Evolutionary conservation across 1,284 basidiomycete species (phyloP).

Genomic region (Retiboletus fuscus): DNA sequence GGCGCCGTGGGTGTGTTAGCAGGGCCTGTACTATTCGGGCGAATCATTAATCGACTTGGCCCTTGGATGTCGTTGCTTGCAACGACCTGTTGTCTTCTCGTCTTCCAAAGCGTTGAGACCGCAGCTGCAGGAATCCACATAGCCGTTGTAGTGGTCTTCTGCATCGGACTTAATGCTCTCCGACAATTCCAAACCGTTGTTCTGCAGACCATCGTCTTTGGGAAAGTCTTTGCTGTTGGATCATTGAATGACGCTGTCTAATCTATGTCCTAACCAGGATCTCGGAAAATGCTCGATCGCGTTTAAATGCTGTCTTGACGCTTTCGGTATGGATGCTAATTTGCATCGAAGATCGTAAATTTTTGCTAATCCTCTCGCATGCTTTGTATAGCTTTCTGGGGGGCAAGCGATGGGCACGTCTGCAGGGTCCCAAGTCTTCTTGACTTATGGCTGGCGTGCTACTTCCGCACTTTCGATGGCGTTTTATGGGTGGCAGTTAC

Average conservation of each 20-base stretch:
- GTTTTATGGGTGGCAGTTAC: constrained; percentile 55
- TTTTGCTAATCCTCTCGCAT: too few relatives aligned
- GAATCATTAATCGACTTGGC: constrained; percentile 67
- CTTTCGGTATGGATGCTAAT: constrained; percentile 55
- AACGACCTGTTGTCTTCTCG: neutral
- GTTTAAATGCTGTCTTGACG: constrained; percentile 73
- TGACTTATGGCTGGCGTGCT: constrained; percentile 63
- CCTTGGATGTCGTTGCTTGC: constrained; percentile 59
- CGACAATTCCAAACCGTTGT: too few relatives aligned
- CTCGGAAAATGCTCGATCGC: constrained; percentile 64
- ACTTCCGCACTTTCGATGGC: constrained; percentile 61
- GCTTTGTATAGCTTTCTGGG: constrained; percentile 49
- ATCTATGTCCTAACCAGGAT: constrained; percentile 53
- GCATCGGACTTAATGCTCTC: too few relatives aligned
- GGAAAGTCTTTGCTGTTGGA: neutral
- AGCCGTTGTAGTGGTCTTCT: constrained; percentile 45
- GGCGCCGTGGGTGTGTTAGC: constrained; percentile 59
- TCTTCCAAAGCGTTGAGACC: constrained; percentile 63
- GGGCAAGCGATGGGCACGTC: constrained; percentile 67
- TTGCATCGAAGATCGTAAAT: too few relatives aligned
- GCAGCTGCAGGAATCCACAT: constrained; percentile 69
- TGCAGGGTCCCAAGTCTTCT: constrained; percentile 63
- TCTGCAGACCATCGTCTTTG: too few relatives aligned
- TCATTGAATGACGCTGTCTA: too few relatives aligned
- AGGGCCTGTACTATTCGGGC: constrained; percentile 66